These are phyloP conservation scores for Mortierella sp. DNA, from an alignment of 371 early-diverging fungal genomes.

Conservation along the genomic window DNA sequence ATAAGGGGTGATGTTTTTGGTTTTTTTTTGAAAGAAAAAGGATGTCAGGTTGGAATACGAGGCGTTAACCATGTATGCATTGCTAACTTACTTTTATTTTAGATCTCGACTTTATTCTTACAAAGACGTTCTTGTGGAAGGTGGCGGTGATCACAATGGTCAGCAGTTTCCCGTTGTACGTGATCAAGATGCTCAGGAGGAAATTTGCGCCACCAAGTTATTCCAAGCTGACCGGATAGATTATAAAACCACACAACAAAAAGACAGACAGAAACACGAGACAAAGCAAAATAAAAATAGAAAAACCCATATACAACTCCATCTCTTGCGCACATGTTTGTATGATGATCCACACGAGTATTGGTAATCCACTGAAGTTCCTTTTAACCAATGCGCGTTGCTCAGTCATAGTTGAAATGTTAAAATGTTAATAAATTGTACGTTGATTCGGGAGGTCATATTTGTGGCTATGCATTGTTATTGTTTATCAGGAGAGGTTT, in stretches of 20 bases:
- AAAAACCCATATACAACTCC: not conserved
- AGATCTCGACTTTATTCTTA: slow-evolving; percentile 90
- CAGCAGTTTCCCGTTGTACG: slow-evolving; percentile 86
- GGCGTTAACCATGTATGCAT: not conserved
- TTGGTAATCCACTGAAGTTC: too few species aligned
- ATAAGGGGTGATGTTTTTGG: not conserved
- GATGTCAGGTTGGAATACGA: not conserved
- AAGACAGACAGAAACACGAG: not conserved
- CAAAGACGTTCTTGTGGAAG: slow-evolving; percentile 90
- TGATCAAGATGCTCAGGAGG: slow-evolving; percentile 78
- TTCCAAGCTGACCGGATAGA: slow-evolving; percentile 69
- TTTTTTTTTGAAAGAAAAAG: not conserved
- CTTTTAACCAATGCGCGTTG: too few species aligned
- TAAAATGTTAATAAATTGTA: too few species aligned
- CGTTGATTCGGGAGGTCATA: too few species aligned
- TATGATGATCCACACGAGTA: too few species aligned
- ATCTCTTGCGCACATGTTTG: too few species aligned
- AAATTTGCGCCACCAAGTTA: slow-evolving; percentile 84
- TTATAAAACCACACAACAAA: not conserved
- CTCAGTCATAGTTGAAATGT: too few species aligned
- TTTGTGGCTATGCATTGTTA: too few species aligned
- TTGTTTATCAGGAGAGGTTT: too few species aligned
- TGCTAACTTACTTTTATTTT: not conserved
- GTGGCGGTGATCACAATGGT: slow-evolving; percentile 90
- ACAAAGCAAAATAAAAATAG: not conserved